phyloP scores from a whole-genome alignment of 1,284 basidiomycete genomes.

The Neotropicomus parvogracilis region DNA sequence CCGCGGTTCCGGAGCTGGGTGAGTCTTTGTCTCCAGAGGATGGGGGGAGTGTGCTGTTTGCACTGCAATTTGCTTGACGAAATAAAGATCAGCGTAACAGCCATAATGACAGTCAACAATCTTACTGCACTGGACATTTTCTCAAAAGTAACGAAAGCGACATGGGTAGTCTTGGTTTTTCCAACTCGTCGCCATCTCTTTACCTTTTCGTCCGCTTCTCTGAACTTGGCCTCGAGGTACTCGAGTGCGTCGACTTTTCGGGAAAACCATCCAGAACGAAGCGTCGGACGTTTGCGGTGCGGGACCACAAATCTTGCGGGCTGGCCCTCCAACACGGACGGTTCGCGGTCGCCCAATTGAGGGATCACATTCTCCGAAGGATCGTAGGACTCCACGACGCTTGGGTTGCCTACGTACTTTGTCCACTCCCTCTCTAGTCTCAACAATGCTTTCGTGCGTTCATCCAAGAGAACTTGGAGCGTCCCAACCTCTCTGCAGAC shows the following conservation, averaged over 20 bases:
- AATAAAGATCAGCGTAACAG: neutral
- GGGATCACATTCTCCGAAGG: constrained; percentile 53
- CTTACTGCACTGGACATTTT: constrained; percentile 87
- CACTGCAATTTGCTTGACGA: constrained; percentile 77
- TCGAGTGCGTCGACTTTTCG: constrained; percentile 82
- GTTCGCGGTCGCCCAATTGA: constrained; percentile 46
- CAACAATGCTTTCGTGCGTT: constrained; percentile 74
- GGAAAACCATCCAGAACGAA: constrained; percentile 65
- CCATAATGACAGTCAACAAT: neutral
- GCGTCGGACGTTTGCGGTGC: constrained; percentile 64
- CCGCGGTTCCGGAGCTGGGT: constrained; percentile 87
- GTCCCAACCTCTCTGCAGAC: constrained; percentile 80
- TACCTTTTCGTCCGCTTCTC: constrained; percentile 76
- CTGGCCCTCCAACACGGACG: constrained; percentile 45
- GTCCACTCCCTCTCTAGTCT: constrained; percentile 84
- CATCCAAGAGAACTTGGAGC: constrained; percentile 70
- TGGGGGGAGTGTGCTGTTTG: constrained; percentile 80
- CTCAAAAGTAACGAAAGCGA: constrained; percentile 96
- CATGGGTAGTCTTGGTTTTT: constrained; percentile 75
- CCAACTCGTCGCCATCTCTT: constrained; percentile 60
- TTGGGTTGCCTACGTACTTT: constrained; percentile 90
- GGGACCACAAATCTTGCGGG: constrained; percentile 64
- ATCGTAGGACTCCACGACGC: constrained; percentile 69
- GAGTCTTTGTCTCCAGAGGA: constrained; percentile 64
- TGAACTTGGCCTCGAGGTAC: constrained; percentile 75